These are phyloP conservation scores for Conticribra guillardii DNA, from an alignment of 108 stramenopile genomes.

Conservation along the genomic window DNA sequence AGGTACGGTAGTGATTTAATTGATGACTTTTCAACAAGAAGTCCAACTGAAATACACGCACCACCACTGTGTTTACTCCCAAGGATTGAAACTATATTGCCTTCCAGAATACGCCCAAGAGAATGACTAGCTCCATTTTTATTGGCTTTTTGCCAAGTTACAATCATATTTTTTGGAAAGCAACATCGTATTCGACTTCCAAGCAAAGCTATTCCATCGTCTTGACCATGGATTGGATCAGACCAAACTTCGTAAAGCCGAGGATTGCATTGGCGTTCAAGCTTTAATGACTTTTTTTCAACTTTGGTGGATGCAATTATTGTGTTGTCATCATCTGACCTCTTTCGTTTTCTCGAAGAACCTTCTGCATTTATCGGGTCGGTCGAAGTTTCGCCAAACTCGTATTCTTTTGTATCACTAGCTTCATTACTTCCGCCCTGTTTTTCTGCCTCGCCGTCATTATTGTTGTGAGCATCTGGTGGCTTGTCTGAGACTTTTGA, in stretches of 20 bases:
- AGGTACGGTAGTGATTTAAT: slow-evolving; percentile 49
- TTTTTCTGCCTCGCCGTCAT: too few relatives aligned
- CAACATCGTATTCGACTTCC: slow-evolving; percentile 69
- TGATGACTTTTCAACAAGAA: slow-evolving; percentile 54
- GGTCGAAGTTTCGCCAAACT: too few relatives aligned
- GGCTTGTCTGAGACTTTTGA: not conserved
- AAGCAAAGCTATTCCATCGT: slow-evolving; percentile 68
- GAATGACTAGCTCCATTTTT: slow-evolving; percentile 14
- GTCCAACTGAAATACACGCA: slow-evolving; percentile 39
- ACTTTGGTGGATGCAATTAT: not conserved
- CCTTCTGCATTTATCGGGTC: too few relatives aligned
- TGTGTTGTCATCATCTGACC: not conserved
- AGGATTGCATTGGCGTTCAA: slow-evolving; percentile 6
- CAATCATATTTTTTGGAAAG: slow-evolving; percentile 47
- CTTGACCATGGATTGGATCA: slow-evolving; percentile 59
- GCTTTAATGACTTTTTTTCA: not conserved
- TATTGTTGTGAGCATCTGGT: too few relatives aligned
- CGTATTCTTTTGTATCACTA: too few relatives aligned
- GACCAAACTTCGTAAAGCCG: slow-evolving; percentile 59
- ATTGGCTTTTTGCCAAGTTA: slow-evolving; percentile 20
- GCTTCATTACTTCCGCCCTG: too few relatives aligned
- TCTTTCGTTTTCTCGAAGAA: not conserved
- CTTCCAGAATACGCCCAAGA: slow-evolving; percentile 54
- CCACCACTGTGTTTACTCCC: slow-evolving; percentile 26
- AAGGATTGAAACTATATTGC: slow-evolving; percentile 61